Evolutionary conservation across 352 stramenopile species (phyloP).

Genomic region (Globisporangium irregulare): DNA sequence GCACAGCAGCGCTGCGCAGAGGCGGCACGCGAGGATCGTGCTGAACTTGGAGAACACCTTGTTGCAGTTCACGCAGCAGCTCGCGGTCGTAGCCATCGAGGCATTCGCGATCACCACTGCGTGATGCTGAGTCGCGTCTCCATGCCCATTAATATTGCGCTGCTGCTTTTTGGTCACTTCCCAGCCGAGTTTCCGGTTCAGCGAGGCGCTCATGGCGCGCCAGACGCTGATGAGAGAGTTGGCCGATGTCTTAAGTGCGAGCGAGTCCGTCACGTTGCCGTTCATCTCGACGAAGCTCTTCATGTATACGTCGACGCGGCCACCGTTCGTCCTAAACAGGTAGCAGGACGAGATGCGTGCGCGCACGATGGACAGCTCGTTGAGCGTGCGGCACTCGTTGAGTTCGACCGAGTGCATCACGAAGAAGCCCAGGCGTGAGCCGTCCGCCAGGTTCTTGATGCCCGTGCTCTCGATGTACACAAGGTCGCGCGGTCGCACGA

Average conservation of each 20-base stretch:
- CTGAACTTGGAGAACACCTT: conserved; percentile 9
- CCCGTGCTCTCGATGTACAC: conserved; percentile 60
- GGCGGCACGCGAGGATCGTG: neutral
- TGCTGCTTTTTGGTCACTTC: conserved; percentile 3
- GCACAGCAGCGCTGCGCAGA: conserved; percentile 12
- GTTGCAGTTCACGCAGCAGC: conserved; percentile 5
- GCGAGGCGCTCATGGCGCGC: conserved; percentile 2
- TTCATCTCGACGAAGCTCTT: conserved; percentile 39
- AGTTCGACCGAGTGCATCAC: conserved; percentile 66
- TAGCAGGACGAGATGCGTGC: conserved; percentile 40
- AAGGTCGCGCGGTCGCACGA: conserved; percentile 41
- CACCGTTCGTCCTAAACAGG: conserved; percentile 26
- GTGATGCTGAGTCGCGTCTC: neutral
- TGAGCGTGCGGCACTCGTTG: conserved; percentile 24
- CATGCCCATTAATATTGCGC: neutral
- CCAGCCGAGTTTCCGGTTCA: conserved; percentile 11
- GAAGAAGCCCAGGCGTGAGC: conserved; percentile 38
- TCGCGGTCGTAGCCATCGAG: neutral
- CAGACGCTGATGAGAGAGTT: conserved; percentile 26
- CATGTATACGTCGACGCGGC: conserved; percentile 48
- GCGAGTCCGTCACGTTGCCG: conserved; percentile 37
- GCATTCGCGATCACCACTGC: neutral
- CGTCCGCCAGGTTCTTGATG: conserved; percentile 12
- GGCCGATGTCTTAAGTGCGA: conserved; percentile 24
- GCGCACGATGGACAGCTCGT: conserved; percentile 32